Percentiles rank a stretch among this genome's conserved stretches.
These are phyloP conservation scores for Naganishia friedmannii DNA, from an alignment of 768 basidiomycete genomes.

Conservation along the genomic window DNA sequence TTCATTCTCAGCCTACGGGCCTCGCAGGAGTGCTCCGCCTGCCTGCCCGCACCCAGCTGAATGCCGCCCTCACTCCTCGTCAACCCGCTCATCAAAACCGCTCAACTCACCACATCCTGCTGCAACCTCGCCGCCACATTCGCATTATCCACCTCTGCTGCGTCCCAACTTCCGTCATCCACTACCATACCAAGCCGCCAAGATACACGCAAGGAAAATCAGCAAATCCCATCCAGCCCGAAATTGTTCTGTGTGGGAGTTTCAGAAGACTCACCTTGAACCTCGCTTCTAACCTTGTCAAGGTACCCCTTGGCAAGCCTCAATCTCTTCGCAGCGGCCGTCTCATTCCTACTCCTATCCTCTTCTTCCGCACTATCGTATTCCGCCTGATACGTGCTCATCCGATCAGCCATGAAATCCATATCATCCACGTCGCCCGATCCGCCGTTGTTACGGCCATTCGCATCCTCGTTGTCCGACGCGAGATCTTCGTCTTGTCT, in stretches of 20 bases:
- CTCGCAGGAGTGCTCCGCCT: neutral
- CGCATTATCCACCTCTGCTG: constrained; percentile 91
- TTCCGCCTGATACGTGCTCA: constrained; percentile 14
- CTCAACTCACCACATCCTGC: constrained; percentile 68
- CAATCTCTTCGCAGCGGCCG: constrained; percentile 63
- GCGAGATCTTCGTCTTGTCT: constrained; percentile 30
- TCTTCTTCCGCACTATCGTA: constrained; percentile 35
- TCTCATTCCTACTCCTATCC: constrained; percentile 30
- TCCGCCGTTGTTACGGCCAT: constrained; percentile 42
- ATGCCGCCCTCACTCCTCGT: too few relatives aligned
- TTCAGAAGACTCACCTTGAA: constrained; percentile 55
- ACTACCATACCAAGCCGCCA: too few relatives aligned
- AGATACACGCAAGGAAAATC: neutral
- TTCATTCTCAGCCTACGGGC: too few relatives aligned
- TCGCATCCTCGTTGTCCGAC: constrained; percentile 35
- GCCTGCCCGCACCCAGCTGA: too few relatives aligned
- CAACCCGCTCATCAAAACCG: neutral
- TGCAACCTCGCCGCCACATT: constrained; percentile 84
- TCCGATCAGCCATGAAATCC: constrained; percentile 61
- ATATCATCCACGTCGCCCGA: constrained; percentile 62
- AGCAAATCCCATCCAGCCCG: too few relatives aligned
- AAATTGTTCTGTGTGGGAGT: neutral
- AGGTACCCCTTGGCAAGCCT: constrained; percentile 87
- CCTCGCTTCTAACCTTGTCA: constrained; percentile 71
- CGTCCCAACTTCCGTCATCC: constrained; percentile 90